Percentiles rank a stretch among this genome's conserved stretches.
These are phyloP conservation scores for Arabidopsis thaliana DNA, from an alignment of 345 rosid genomes.

Conservation along the genomic window TAIR10.1 NC_003074.8:9842001-9842500, in stretches of 20 bases:
- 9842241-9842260: slow-evolving; percentile 20
- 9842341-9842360: slow-evolving; percentile 36
- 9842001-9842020: too few relatives aligned
- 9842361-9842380: slow-evolving; percentile 30
- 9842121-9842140: too few relatives aligned
- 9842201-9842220: neutral
- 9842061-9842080: too few relatives aligned
- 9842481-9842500: slow-evolving; percentile 27
- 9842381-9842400: neutral
- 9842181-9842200: neutral
- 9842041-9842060: too few relatives aligned
- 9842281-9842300: slow-evolving; percentile 30
- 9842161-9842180: neutral
- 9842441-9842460: slow-evolving; percentile 36
- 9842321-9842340: slow-evolving; percentile 36
- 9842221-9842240: slow-evolving; percentile 22
- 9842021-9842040: too few relatives aligned
- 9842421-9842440: slow-evolving; percentile 37
- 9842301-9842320: slow-evolving; percentile 9
- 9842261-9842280: slow-evolving; percentile 34
- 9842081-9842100: too few relatives aligned
- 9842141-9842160: too few relatives aligned
- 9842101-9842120: too few relatives aligned
- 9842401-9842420: slow-evolving; percentile 8
- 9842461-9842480: neutral